phyloP scores from a whole-genome alignment of 768 basidiomycete genomes.

The Tulasnella sp. region DNA sequence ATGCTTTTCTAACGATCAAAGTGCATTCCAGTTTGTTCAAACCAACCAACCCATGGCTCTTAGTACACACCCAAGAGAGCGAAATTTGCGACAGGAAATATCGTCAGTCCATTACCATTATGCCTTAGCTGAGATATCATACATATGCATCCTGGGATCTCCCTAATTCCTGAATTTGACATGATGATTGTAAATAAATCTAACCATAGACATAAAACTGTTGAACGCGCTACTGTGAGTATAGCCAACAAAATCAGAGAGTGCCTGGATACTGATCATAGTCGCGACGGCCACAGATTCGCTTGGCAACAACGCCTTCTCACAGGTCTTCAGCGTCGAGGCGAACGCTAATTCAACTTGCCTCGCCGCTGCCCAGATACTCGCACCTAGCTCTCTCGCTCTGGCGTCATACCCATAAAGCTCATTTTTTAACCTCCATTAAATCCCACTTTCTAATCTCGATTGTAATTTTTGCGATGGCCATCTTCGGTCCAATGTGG shows the following conservation, averaged over 20 bases:
- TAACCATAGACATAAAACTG: neutral
- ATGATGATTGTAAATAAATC: neutral
- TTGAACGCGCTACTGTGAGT: neutral
- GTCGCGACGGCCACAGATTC: neutral
- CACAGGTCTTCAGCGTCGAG: neutral
- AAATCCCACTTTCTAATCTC: no score
- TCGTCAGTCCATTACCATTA: neutral
- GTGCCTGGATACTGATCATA: no score
- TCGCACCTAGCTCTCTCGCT: neutral
- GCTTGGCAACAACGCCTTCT: neutral
- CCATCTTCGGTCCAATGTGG: no score
- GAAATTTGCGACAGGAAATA: neutral
- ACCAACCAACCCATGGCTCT: no score
- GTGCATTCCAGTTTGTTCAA: no score
- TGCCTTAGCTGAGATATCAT: no score
- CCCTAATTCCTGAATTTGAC: neutral
- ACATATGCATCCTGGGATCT: no score
- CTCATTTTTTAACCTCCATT: no score
- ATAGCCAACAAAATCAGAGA: no score
- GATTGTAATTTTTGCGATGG: no score
- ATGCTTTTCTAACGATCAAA: neutral
- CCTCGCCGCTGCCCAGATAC: neutral
- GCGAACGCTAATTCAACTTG: neutral
- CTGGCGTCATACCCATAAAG: neutral
- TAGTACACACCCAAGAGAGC: neutral